Evolutionary conservation across 1,139 yeast species (phyloP), one percentile per base, ranked within the genome.

Genomic region (Hyphopichia fennica): DNA sequence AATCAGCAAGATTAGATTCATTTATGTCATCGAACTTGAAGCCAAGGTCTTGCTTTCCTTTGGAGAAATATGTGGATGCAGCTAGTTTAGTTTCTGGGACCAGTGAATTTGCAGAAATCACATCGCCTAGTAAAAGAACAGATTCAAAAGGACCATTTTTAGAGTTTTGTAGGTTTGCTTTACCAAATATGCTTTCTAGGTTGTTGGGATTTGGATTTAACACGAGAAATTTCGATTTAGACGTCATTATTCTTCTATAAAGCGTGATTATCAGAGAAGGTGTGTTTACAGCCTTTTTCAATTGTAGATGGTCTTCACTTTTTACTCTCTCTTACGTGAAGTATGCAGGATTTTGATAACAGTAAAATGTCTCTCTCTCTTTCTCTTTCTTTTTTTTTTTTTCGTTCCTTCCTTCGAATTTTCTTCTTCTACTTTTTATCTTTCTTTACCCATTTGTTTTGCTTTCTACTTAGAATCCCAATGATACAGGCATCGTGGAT

Each of bases 111-210:
- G 33, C 17, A 45, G 66, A 59, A 4, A 68, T 41, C 2, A 69
- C 63, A 47, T 76, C 76, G 2, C 88, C 87, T 10, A 83, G 49
- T 8, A 83, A 54, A 7, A 84, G 37, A 1, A 78, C 74, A 4
- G 76, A 68, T 40, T 76, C 84, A 55, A 84, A 84, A 0, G 88
- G 88, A 0, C 89, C 89, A 39, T 80, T 81, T 50, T 79, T 82
- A 17, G 57, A 46, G 51, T 82, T 67, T 42, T 83, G 73, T 0
- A 64, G 41, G 51, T 78, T 77, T 3, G 82, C 71, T 44, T 81
- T 81, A 11, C 56, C 62, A 8, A 81, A 52, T 0, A 80, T 73
- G 36, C 65, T 66, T 1, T 67, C 69, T 5, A 79, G 45, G 25
- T 65, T 61, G 1, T 56, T 55, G 1, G 72, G 64, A 2, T 66